Evolutionary conservation across 2,329 filamentous ascomycete genomes (phyloP), one percentile per base, ranked within the genome.

Genomic region (Colletotrichum shisoi): DNA sequence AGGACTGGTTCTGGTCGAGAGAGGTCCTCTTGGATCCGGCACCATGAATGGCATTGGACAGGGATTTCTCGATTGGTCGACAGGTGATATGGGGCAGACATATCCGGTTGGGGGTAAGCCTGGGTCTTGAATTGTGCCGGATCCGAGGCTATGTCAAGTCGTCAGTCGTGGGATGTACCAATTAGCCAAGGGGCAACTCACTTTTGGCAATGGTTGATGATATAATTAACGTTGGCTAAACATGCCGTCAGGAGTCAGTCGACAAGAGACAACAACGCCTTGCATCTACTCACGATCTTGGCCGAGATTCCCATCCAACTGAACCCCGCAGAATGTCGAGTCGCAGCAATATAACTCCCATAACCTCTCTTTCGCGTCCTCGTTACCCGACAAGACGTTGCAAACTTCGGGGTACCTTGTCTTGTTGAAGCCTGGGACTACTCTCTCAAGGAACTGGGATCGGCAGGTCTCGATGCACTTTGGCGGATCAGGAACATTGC

Each of bases 321-420:
- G 74, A 51, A 86, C 82, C 34, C 84, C 84, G 71, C 84, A 87
- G 56, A 78, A 77, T 57, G 77, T 79, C 56, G 79, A 77, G 71
- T 85, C 83, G 73, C 84, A 85, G 73, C 83, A 83, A 72, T 86
- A 86, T 24, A 86, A 74, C 46, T 75, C 72, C 77, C 79, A 80
- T 12, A 86, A 76, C n/a, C 68, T 65, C 31, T 72, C 71, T 57
- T 73, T 71, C 39, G 74, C 69, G 24, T 67, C 61, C 8, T 65
- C 59, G 21, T 57, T 71, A 72, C 74, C 67, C 70, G 74, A 70
- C 4, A 80, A 73, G 6, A 67, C 68, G 67, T 75, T 68, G 69
- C 80, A 82, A 42, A 73, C 72, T 11, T 70, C 63, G 9, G 67
- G 57, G 68, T 79, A 76, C 27, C 42, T 65, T 63, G 75, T 75